Base-by-base conservation (phyloP, 441 rosid genomes). In the Erodium moschatum region DNA sequence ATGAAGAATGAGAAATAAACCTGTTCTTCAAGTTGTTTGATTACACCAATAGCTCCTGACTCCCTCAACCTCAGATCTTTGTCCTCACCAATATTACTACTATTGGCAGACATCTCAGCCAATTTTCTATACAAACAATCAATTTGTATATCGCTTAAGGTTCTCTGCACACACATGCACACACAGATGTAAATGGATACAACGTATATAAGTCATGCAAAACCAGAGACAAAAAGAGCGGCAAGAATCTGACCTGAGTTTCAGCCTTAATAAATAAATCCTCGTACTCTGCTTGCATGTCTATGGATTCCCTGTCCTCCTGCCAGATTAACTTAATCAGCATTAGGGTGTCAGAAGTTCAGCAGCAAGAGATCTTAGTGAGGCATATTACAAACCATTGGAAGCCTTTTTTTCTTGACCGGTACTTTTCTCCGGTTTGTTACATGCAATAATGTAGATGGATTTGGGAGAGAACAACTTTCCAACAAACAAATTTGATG, bases 11-110 rank as follows among this genome's bases (percentile, higher is more conserved):
- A 29, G 69, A 80, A 69, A 74, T 20, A 64, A 67, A 91, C 98
- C 97, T 90, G 90, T 82, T 89, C 96, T 76, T 90, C 88, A 63
- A 93, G 97, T 80, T 86, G 91, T 80, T 86, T 87, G 81, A 88
- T 86, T 70, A 89, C 87, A 80, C 78, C 77, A 76, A 83, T 84
- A 76, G 84, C 82, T 77, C 89, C 95, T 4, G 81, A 83, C 81
- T 87, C 95, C 77, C 84, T 76, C 68, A 66, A 67, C 71, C 81
- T 75, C 52, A 66, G 74, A 75, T 27, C 62, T 73, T 74, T 83
- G 64, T 85, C 86, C 74, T 67, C 77, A 35, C 31, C n/a, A 62
- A 68, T 75, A 60, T 68, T 67, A 52, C 58, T 27, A 68, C 69
- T 79, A 68, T 40, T 56, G 48, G 66, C 78, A 71, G 69, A 73